These are phyloP conservation scores for Pezicula carpinea DNA, from an alignment of 2,329 filamentous ascomycete genomes.

Conservation along the genomic window DNA sequence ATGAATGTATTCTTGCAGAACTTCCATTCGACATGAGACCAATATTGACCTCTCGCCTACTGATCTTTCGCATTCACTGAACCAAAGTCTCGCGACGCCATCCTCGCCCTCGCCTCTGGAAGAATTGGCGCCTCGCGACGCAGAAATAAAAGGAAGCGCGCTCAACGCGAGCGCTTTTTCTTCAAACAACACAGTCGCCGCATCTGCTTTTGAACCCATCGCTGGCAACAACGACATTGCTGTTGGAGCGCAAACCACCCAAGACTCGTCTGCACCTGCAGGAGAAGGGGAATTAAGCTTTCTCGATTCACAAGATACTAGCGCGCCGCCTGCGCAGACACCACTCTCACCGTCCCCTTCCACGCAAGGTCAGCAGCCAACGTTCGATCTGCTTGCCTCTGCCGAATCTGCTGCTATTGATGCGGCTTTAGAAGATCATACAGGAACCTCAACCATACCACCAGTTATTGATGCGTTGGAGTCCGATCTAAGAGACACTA, in stretches of 20 bases:
- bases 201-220: constrained; percentile 6
- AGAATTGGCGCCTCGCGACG: constrained; percentile 2
- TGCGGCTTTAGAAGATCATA: constrained; percentile 18
- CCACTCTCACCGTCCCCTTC: constrained; percentile 12
- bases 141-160: constrained; percentile 17
- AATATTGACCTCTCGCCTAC: constrained; percentile 17
- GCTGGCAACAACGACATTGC: neutral
- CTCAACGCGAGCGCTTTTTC: constrained; percentile 21
- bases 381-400: constrained; percentile 8
- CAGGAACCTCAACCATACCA: constrained; percentile 21
- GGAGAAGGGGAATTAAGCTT: constrained; percentile 4
- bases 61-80: constrained; percentile 11
- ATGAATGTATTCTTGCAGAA: constrained; percentile 27
- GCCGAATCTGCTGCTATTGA: constrained; percentile 18
- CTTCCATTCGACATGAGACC: constrained; percentile 25
- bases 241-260: constrained; percentile 12
- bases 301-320: constrained; percentile 15
- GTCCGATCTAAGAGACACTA: constrained; percentile 25
- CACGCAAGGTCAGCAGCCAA: constrained; percentile 3
- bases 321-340: constrained; percentile 14
- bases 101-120: constrained; percentile 10
- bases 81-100: neutral
- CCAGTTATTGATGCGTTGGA: constrained; percentile 26
- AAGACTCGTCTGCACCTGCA: constrained; percentile 9
- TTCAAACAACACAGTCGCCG: constrained; percentile 22